phyloP scores from a whole-genome alignment of 176 grass and related monocot species.

The Areca catechu region DNA sequence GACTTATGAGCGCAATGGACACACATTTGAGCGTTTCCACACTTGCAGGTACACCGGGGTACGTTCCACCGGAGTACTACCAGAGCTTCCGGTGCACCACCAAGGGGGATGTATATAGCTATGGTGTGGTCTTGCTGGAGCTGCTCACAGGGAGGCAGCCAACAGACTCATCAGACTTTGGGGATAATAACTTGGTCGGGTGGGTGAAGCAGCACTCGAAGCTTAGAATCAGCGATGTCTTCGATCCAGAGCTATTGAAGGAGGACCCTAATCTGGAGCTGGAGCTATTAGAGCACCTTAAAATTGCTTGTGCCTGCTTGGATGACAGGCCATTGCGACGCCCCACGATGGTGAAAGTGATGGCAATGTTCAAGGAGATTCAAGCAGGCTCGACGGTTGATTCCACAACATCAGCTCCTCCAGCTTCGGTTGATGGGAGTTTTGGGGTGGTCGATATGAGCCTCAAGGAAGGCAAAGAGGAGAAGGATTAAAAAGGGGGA shows the following conservation, averaged over 20 bases:
- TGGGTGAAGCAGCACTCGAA: slow-evolving; percentile 83
- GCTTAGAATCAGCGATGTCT: slow-evolving; percentile 54
- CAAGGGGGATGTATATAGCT: slow-evolving; percentile 91
- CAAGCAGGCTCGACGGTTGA: slow-evolving; percentile 66
- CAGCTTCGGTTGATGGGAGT: slow-evolving; percentile 22
- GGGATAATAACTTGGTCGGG: slow-evolving; percentile 80
- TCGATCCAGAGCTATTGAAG: slow-evolving; percentile 71
- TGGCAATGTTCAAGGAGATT: slow-evolving; percentile 98
- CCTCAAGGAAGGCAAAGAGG: slow-evolving; percentile 88
- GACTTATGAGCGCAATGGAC: slow-evolving; percentile 66
- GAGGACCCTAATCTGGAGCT: slow-evolving; percentile 54
- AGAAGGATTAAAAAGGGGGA: slow-evolving; percentile 41
- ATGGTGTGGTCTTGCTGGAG: slow-evolving; percentile 88
- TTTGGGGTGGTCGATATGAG: slow-evolving; percentile 57
- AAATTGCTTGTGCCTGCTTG: slow-evolving; percentile 66
- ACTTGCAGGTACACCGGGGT: slow-evolving; percentile 84
- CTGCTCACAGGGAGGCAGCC: slow-evolving; percentile 71
- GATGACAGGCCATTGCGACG: slow-evolving; percentile 55
- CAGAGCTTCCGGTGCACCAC: slow-evolving; percentile 93
- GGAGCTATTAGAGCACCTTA: slow-evolving; percentile 86
- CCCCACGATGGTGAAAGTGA: slow-evolving; percentile 91
- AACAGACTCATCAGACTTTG: slow-evolving; percentile 67
- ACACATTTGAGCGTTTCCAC: slow-evolving; percentile 93
- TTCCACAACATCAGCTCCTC: slow-evolving; percentile 29
- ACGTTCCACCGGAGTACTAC: slow-evolving; percentile 96